Base-by-base conservation (phyloP, 2,329 filamentous ascomycete genomes). In the Colletotrichum nymphaeae region DNA sequence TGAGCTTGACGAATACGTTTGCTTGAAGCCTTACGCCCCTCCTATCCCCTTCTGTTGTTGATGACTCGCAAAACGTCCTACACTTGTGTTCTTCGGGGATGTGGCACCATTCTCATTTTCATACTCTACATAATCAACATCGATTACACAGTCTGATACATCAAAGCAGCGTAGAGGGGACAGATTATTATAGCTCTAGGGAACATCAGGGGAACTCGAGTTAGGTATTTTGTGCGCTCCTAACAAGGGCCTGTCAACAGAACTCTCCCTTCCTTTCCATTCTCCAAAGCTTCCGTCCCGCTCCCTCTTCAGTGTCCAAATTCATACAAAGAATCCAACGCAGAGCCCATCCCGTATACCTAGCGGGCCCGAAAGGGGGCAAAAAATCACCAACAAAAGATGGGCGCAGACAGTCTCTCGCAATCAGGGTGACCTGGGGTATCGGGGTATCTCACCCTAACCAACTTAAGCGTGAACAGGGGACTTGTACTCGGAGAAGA, bases 401-500 rank as follows among this genome's bases (percentile, higher is more conserved):
- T 42, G 37, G 37, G n/a, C 14, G 12, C 30, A 22, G 52, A 58
- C 37, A 26, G 32, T 63, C 49, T 58, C 30, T 26, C 49, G 55
- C 42, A 22, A 16, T 69, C 58, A 53, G 35, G 53, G 53, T 72
- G 60, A 57, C 59, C 42, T 58, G 30, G 52, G 62, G 58, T 68
- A 74, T 74, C 37, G 63, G 63, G 68, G 63, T 72, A 72, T 63
- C 63, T 60, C 68, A 72, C 63, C 59, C 68, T 64, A 67, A 55
- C 59, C 59, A 60, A 55, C 28, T 72, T 59, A 74, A 67, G 63
- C 28, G 68, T 74, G 63, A 14, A 72, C 69, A 14, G 68, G 68
- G 16, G 68, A 68, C 70, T 69, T 74, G 65, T 67, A 69, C 60
- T 74, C 73, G 28, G 49, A 69, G 37, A 74, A 74, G 66, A 58